Percentiles rank a stretch among this genome's conserved stretches.
Evolutionary conservation across 805 yeast species (phyloP).

Genomic region (Yamadazyma kitorensis): DNA sequence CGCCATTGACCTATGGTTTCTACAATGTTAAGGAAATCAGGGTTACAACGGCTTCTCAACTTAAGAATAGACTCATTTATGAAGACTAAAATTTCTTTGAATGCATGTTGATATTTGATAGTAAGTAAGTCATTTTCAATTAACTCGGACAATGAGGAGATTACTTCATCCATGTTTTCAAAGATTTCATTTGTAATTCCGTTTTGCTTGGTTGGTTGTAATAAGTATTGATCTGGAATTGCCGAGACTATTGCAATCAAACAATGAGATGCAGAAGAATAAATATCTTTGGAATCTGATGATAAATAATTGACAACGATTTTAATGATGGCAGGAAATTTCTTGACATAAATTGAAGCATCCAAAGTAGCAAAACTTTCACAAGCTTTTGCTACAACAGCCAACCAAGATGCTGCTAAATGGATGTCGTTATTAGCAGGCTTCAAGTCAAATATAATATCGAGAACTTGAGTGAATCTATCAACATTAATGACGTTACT

Average conservation of each 20-base stretch:
- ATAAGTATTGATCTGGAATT: conserved; percentile 57
- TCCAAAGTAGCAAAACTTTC: conserved; percentile 35
- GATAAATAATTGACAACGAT: conserved; percentile 62
- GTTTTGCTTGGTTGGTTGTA: conserved; percentile 43
- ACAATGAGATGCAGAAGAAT: conserved; percentile 81
- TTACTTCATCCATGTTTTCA: conserved; percentile 54
- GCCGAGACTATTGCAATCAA: conserved; percentile 71
- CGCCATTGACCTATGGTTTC: conserved; percentile 83
- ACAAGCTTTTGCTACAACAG: conserved; percentile 83
- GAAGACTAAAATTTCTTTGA: conserved; percentile 70
- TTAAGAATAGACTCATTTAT: conserved; percentile 60
- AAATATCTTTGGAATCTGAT: conserved; percentile 63
- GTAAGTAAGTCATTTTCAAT: conserved; percentile 58
- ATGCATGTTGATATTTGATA: conserved; percentile 73
- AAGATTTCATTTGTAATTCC: conserved; percentile 47
- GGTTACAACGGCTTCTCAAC: conserved; percentile 63
- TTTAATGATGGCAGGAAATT: conserved; percentile 48
- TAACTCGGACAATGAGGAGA: conserved; percentile 51
- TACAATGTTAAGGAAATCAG: conserved; percentile 65
- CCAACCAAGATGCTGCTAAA: conserved; percentile 92
- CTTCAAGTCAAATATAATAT: conserved; percentile 70
- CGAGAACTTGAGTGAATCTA: conserved; percentile 60
- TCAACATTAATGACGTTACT: conserved; percentile 58
- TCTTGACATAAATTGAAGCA: conserved; percentile 46
- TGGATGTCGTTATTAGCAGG: conserved; percentile 83